Evolutionary conservation across 768 basidiomycete genomes (phyloP), one percentile per base, ranked within the genome.

Genomic region (Rhodocollybia butyracea): DNA sequence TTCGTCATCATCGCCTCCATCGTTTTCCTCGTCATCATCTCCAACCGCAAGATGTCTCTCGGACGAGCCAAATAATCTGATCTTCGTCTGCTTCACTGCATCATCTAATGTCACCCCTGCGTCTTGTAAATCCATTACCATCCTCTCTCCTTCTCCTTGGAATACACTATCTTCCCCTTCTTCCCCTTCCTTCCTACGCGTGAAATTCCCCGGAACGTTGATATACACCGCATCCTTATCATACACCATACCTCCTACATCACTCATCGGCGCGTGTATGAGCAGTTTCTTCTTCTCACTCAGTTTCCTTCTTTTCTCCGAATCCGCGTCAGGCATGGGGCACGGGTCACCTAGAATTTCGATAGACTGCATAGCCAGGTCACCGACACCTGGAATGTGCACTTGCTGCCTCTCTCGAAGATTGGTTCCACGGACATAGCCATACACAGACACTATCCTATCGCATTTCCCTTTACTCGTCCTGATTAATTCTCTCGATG

Each of bases 151-250:
- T 70, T 97, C 96, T 8, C 95, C 96, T 64, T 89, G 89, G 3
- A 34, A 27, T 12, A n/a, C 19, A 5, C 15, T 38, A 26, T 34
- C 36, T 27, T 26, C 41, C 19, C 62, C 80, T 53, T 63, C 87
- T 88, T 78, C 56, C 87, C 85, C 6, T 70, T 72, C 60, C 82
- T 84, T n/a, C 84, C 86, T 57, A 10, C 88, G 78, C 13, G 91
- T 88, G 67, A 99, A 99, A 64, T 82, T 96, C 1, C 97, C 97
- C 12, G 94, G 90, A 10, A 98, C 95, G 68, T 98, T 98, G 60
- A 99, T 88, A 80, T 91, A 99, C 2, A 99, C 95, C 0, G 94
- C 93, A 65, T 98, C 96, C 69, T 98, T 98, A 75, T 99, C 97
- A 66, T 96, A 98, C 71, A 91, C 84, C 53, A 99, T 84, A 2